Percentiles rank a stretch among this genome's conserved stretches.
Evolutionary conservation across 495 filamentous ascomycete genomes (phyloP).

Genomic region (Penicillium tannophilum): DNA sequence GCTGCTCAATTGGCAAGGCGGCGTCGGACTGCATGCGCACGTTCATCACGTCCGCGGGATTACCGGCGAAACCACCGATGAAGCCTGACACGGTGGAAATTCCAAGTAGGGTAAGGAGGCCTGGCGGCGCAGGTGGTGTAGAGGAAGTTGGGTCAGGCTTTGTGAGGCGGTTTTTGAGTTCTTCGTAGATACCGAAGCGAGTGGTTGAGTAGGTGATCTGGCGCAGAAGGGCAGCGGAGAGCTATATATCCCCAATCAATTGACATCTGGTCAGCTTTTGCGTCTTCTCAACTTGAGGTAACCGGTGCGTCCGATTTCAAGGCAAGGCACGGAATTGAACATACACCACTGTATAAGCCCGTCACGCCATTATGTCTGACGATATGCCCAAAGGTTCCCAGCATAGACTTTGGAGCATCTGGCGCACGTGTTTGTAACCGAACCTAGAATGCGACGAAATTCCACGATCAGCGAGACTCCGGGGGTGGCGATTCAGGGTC

Average conservation of each 20-base stretch:
- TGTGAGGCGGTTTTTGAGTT: constrained; percentile 73
- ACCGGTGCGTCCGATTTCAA: neutral
- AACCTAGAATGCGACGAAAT: constrained; percentile 56
- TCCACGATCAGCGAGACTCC: constrained; percentile 21
- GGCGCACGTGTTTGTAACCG: constrained; percentile 80
- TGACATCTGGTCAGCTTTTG: constrained; percentile 17
- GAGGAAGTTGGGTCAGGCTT: constrained; percentile 19
- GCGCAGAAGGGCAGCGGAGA: constrained; percentile 88
- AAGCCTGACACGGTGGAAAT: constrained; percentile 85
- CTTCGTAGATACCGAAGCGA: constrained; percentile 93
- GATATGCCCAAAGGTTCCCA: constrained; percentile 79
- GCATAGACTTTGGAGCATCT: constrained; percentile 70
- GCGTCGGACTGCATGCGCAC: constrained; percentile 98
- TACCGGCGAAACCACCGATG: constrained; percentile 86
- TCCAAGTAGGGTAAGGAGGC: constrained; percentile 71
- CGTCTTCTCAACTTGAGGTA: constrained; percentile 1
- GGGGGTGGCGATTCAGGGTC: constrained; percentile 2
- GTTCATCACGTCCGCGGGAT: constrained; percentile 94
- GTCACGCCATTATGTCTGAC: constrained; percentile 64
- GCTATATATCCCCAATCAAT: constrained; percentile 42
- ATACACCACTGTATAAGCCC: constrained; percentile 80
- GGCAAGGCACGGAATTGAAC: constrained; percentile 23
- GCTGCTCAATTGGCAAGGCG: constrained; percentile 68
- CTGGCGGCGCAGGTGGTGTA: constrained; percentile 48
- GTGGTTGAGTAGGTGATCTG: constrained; percentile 92